A percentile compares a stretch with the other conserved stretches of the same genome.
Evolutionary conservation across 495 filamentous ascomycete species (phyloP).

Genomic region (Penicillium fimorum): DNA sequence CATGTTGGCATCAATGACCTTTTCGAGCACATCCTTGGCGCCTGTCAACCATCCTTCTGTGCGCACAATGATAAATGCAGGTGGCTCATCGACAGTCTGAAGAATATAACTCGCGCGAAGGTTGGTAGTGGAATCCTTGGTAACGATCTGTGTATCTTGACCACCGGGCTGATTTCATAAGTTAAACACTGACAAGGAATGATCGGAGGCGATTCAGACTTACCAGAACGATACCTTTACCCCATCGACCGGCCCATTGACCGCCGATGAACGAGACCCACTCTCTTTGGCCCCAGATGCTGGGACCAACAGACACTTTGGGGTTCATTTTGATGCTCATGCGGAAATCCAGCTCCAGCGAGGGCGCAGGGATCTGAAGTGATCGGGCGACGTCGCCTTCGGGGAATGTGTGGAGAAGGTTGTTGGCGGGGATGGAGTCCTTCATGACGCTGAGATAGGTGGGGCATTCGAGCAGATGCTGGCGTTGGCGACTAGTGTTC

Average conservation of each 20-base stretch:
- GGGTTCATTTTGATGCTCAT: constrained; percentile 61
- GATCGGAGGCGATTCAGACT: constrained; percentile 19
- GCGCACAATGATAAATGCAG: constrained; percentile 59
- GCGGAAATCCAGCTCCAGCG: constrained; percentile 59
- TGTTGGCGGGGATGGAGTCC: constrained; percentile 57
- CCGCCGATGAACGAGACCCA: constrained; percentile 58
- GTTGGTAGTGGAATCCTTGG: constrained; percentile 53
- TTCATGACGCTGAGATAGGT: constrained; percentile 58
- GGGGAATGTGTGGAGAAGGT: constrained; percentile 55
- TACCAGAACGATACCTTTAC: constrained; percentile 59
- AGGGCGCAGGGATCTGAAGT: constrained; percentile 54
- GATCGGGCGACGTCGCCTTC: constrained; percentile 54
- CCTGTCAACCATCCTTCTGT: constrained; percentile 58
- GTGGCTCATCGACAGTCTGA: constrained; percentile 57
- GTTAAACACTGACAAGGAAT: neutral
- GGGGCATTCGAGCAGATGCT: constrained; percentile 54
- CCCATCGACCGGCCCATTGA: constrained; percentile 60
- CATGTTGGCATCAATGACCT: constrained; percentile 50
- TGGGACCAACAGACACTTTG: constrained; percentile 51
- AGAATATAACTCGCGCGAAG: constrained; percentile 55
- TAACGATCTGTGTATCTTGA: constrained; percentile 58
- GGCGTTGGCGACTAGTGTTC: constrained; percentile 56
- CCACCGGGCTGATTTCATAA: constrained; percentile 51
- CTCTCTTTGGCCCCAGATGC: constrained; percentile 56
- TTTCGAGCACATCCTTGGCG: constrained; percentile 56